These are phyloP conservation scores for Ogataea glucozyma DNA, from an alignment of 805 yeast species.

Conservation along the genomic window DNA sequence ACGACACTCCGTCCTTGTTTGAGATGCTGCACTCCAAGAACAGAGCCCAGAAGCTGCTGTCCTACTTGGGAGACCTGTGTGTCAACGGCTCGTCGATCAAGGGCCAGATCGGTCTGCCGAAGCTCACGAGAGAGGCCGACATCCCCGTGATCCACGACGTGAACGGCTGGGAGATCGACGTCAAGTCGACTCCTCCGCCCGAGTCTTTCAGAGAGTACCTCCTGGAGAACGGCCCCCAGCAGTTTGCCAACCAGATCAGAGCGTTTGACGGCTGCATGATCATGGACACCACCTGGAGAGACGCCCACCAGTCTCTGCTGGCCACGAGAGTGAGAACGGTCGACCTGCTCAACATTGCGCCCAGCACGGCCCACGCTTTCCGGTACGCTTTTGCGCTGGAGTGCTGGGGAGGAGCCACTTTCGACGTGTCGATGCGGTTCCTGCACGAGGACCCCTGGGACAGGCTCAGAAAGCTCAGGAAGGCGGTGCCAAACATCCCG, in stretches of 20 bases:
- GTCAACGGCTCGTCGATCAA: conserved; percentile 95
- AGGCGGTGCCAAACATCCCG: conserved; percentile 94
- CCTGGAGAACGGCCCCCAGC: conserved; percentile 82
- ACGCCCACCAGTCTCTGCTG: conserved; percentile 95
- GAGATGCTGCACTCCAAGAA: conserved; percentile 93
- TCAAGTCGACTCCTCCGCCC: conserved; percentile 49
- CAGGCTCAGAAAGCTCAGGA: conserved; percentile 83
- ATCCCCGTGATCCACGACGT: conserved; percentile 72
- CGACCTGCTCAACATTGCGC: conserved; percentile 89
- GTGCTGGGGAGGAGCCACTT: conserved; percentile 99
- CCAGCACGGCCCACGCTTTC: conserved; percentile 87
- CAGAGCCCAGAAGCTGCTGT: conserved; percentile 92
- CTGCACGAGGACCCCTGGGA: conserved; percentile 99
- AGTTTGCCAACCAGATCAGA: conserved; percentile 87
- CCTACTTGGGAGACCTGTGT: conserved; percentile 88
- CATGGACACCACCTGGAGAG: conserved; percentile 99
- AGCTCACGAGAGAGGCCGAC: conserved; percentile 70
- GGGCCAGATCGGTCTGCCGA: conserved; percentile 94
- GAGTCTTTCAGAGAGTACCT: conserved; percentile 92
- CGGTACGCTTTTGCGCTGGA: conserved; percentile 92
- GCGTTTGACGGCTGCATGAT: conserved; percentile 80
- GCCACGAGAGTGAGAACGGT: conserved; percentile 97
- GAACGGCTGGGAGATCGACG: conserved; percentile 59
- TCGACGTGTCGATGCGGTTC: conserved; percentile 98
- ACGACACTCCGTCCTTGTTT: conserved; percentile 95